Conservation (phyloP, 805 yeast genomes). For the Ogataea paradorogensis region DNA sequence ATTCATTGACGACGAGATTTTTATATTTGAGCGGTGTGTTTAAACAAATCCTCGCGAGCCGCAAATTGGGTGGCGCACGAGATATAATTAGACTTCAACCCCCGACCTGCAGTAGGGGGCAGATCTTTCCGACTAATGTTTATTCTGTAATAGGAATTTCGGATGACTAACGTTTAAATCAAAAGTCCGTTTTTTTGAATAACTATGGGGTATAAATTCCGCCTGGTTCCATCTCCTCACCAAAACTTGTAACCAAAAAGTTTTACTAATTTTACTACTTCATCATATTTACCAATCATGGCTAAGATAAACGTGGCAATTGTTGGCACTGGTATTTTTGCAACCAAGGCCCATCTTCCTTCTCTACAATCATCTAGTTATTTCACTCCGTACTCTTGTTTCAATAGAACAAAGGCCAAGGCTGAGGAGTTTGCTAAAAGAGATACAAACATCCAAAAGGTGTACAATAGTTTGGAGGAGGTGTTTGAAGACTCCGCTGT, state of each 20-base stretch:
- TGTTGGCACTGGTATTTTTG: conserved; percentile 86
- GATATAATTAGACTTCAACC: neutral
- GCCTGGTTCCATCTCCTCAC: too few species aligned
- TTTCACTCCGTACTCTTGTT: conserved; percentile 65
- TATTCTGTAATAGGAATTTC: too few species aligned
- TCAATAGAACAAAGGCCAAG: conserved; percentile 79
- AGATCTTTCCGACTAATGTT: neutral
- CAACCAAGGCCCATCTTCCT: conserved; percentile 81
- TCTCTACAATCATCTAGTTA: conserved; percentile 50
- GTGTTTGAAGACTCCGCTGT: conserved; percentile 63
- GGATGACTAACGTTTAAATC: too few species aligned
- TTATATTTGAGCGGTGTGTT: conserved; percentile 9
- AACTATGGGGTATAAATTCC: too few species aligned
- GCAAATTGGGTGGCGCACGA: conserved; percentile 5
- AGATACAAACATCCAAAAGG: conserved; percentile 53
- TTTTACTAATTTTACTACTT: neutral
- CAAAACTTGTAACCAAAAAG: neutral
- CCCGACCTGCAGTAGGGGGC: neutral
- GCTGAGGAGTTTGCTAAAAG: conserved; percentile 73
- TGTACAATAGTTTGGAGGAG: conserved; percentile 61
- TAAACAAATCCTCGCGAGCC: neutral
- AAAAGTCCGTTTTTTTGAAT: too few species aligned
- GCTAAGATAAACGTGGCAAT: conserved; percentile 52
- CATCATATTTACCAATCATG: conserved; percentile 4
- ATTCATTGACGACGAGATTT: conserved; percentile 13